Evolutionary conservation across 2,329 filamentous ascomycete genomes (phyloP), one percentile per base, ranked within the genome.

Genomic region (Phaeosphaeria sp.): DNA sequence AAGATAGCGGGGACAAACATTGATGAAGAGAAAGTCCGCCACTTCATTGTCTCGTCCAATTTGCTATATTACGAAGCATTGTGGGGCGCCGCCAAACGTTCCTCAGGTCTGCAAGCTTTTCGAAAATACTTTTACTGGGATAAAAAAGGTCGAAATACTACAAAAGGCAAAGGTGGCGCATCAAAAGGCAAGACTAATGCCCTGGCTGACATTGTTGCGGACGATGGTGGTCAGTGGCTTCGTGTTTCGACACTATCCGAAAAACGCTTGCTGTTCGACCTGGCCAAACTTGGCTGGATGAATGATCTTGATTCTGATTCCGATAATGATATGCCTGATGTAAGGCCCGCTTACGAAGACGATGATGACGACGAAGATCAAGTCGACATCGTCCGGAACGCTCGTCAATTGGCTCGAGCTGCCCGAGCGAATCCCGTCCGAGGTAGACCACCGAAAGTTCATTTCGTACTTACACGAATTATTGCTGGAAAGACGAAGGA

Each of bases 171-270:
- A 56, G 72, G 66, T 18, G 78, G 76, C 46, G 74, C 74, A 48
- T 72, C 76, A 50, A 82, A 76, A 55, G 61, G 80, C 52, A 81
- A 83, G 68, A 80, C 78, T 36, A 82, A 81, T 59, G 85, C 85
- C 1, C 77, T 85, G 52, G 86, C 90, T 3, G 89, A 91, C 74
- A 84, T 90, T 46, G 84, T 91, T 23, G 82, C 86, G 1, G 80
- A 86, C 55, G 82, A 86, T 70, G 89, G 89, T 11, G 76, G 82
- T 56, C 82, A 87, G 66, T 91, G 89, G 89, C 83, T 88, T 53
- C 90, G 90, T 72, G 84, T 91, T 1, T 89, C 86, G 5, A 88
- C 87, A 4, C 78, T 89, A 22, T 88, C 86, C 0, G 84, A 89
- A 62, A 86, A 82, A 56, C 81, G 88, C 51, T 77, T 91, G 27